These are phyloP conservation scores for Alternaria sp. DNA, from an alignment of 2,329 filamentous ascomycete genomes.

Conservation along the genomic window DNA sequence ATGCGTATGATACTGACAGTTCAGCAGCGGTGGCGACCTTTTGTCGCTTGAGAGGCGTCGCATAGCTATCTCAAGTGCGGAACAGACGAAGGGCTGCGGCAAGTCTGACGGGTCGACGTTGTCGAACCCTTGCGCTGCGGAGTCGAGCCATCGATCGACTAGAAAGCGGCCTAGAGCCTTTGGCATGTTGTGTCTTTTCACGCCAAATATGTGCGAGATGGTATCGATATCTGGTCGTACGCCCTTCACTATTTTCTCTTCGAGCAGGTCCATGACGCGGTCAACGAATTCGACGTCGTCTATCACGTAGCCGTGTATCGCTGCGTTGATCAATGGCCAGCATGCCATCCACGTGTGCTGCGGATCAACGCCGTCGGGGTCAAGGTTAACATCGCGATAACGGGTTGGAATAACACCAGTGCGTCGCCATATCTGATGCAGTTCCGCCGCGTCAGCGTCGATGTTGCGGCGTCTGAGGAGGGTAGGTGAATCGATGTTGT, in stretches of 20 bases:
- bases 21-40: background rate
- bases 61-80: slow-evolving; percentile 10
- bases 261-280: slow-evolving; percentile 18
- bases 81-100: background rate
- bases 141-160: slow-evolving; percentile 17
- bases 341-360: slow-evolving; percentile 14
- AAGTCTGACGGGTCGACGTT: background rate
- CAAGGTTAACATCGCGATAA: background rate
- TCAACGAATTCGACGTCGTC: slow-evolving; percentile 19
- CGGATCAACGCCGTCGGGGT: background rate
- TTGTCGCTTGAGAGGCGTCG: background rate
- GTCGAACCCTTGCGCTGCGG: background rate
- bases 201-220: slow-evolving; percentile 21
- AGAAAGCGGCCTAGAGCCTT: slow-evolving; percentile 17
- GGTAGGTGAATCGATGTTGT: too few relatives aligned
- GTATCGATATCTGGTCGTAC: slow-evolving; percentile 14
- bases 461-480: background rate
- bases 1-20: slow-evolving; percentile 22
- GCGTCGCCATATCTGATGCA: slow-evolving; percentile 3
- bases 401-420: slow-evolving; percentile 1
- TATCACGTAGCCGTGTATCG: slow-evolving; percentile 16
- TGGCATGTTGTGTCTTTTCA: background rate
- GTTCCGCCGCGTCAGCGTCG: background rate
- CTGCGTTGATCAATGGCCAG: slow-evolving; percentile 24
- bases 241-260: slow-evolving; percentile 1